A percentile compares a stretch with the other conserved stretches of the same genome.
Evolutionary conservation across 352 stramenopile genomes (phyloP).

Genomic region (Plasmopara viticola): DNA sequence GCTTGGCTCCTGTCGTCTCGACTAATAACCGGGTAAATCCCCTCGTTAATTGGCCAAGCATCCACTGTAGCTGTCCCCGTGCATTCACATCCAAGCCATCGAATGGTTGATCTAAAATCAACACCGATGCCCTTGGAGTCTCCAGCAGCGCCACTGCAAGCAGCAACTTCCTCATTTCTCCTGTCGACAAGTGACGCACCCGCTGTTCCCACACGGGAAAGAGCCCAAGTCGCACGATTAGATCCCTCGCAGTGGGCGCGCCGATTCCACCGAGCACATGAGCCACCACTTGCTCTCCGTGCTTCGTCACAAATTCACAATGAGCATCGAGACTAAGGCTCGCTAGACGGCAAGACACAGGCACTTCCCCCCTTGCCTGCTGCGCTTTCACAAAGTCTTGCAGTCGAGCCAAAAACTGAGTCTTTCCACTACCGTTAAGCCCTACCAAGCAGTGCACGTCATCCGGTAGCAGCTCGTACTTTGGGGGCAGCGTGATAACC

Average conservation of each 20-base stretch:
- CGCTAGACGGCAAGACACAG: constrained; percentile 27
- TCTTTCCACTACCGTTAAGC: constrained; percentile 67
- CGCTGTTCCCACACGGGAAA: constrained; percentile 80
- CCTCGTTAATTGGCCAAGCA: constrained; percentile 76
- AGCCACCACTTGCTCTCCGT: constrained; percentile 49
- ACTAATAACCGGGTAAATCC: constrained; percentile 89
- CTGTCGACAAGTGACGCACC: constrained; percentile 85
- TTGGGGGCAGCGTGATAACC: constrained; percentile 31
- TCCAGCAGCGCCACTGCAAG: constrained; percentile 78
- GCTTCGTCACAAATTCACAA: constrained; percentile 56
- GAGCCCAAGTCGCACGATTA: constrained; percentile 90
- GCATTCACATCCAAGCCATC: constrained; percentile 88
- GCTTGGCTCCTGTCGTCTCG: constrained; percentile 69
- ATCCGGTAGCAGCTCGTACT: constrained; percentile 38
- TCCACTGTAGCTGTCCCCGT: constrained; percentile 68
- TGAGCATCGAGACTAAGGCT: constrained; percentile 85
- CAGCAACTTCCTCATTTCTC: constrained; percentile 90
- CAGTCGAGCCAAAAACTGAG: constrained; percentile 41
- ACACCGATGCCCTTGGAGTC: constrained; percentile 57
- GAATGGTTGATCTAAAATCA: constrained; percentile 91
- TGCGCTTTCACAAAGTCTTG: constrained; percentile 27
- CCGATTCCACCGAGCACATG: constrained; percentile 67
- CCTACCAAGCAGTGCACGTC: constrained; percentile 70
- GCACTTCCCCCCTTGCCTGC: constrained; percentile 17
- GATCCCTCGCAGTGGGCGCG: constrained; percentile 67